Base-by-base conservation (phyloP, 2,329 filamentous ascomycete species). In the Chalaropsis thielavioides region DNA sequence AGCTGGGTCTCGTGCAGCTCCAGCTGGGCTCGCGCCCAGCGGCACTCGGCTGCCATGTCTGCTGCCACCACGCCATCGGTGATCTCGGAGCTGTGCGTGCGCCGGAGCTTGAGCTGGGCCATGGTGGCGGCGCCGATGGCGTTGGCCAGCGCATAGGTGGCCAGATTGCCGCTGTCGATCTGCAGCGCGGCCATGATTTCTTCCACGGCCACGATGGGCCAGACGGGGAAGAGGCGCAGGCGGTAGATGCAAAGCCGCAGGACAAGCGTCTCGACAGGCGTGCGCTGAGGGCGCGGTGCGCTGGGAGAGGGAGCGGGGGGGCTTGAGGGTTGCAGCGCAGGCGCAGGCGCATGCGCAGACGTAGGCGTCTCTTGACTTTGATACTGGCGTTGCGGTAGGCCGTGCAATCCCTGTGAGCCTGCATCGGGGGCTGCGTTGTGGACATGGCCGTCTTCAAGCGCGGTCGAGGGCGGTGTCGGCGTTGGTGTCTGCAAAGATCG, bases 171-270 rank as follows among this genome's bases (percentile, higher is more conserved):
- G 0, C 71, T 54, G 61, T 76, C 70, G 40, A 71, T 68, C 64
- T 73, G 71, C 5, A 80, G 70, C 2, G 71, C 70, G 27, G 72
- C 71, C 61, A 77, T 75, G 24, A 80, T 70, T 60, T 76, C 72
- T 61, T 76, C 74, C 31, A 78, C 76, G 46, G 77, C 74, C 51
- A 81, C 74, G 44, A 81, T 76, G 27, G 79, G 79, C 79, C 79
- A 81, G 2, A 81, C 76, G 0, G 79, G 79, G 62, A 78, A 81
- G 58, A 81, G 71, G 13, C 78, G 76, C n/a, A 79, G 74, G 2
- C 76, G 76, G 68, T 80, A 81, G 60, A 78, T 72, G 67, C 78
- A 77, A 3, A 80, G 71, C 1, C 63, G 62, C 7, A 63, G 40
- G 3, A 65, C 62, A 19, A 61, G 31, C 8, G 38, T 49, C 31